A percentile compares a stretch with the other conserved stretches of the same genome.
phyloP scores from a whole-genome alignment of 768 basidiomycete genomes.

The Agaricus subrufescens region DNA sequence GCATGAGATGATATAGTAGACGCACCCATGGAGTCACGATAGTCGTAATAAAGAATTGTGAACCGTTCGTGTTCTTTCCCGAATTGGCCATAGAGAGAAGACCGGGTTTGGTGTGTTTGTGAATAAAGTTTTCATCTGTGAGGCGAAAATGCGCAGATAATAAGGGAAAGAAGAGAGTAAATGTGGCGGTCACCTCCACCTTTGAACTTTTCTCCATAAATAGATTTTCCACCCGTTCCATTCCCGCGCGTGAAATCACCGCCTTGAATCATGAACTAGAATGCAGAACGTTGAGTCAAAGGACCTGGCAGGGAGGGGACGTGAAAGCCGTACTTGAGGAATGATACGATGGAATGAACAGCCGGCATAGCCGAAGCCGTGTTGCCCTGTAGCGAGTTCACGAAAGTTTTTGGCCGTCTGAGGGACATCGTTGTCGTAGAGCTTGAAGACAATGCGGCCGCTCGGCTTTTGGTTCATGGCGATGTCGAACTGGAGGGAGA shows the following conservation, averaged over 20 bases:
- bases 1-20: background rate
- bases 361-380: constrained; percentile 68
- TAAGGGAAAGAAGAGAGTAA: background rate
- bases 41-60: constrained; percentile 82
- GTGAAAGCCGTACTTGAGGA: constrained; percentile 41
- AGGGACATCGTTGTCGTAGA: constrained; percentile 81
- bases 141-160: background rate
- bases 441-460: constrained; percentile 77
- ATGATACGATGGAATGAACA: constrained; percentile 73
- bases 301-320: background rate
- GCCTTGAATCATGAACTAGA: constrained; percentile 79
- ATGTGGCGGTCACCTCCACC: constrained; percentile 30
- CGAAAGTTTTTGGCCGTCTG: constrained; percentile 80
- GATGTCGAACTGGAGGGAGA: constrained; percentile 50
- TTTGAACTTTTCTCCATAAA: constrained; percentile 77
- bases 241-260: constrained; percentile 79
- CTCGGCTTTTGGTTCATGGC: constrained; percentile 53
- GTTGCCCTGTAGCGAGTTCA: constrained; percentile 63
- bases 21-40: constrained; percentile 59
- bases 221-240: constrained; percentile 81
- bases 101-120: constrained; percentile 63
- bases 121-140: constrained; percentile 75
- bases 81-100: constrained; percentile 84
- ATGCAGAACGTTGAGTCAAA: background rate
- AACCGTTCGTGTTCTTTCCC: constrained; percentile 76